Evolutionary conservation across 116 monocot species (phyloP).

Genomic region (Iris pallida): DNA sequence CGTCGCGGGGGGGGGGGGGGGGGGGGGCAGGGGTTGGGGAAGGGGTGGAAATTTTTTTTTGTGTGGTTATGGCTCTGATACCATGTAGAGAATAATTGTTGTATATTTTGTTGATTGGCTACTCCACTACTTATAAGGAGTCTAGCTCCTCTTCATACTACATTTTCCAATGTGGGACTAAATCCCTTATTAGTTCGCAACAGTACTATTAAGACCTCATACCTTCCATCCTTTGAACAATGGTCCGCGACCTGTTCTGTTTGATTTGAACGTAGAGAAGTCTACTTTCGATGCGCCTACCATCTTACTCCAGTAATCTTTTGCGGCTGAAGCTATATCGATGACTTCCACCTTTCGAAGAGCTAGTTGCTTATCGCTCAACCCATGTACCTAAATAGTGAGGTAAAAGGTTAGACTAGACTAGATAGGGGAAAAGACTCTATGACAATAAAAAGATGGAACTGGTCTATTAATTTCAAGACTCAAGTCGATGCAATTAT

Average conservation of each 20-base stretch:
- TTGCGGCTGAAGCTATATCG: constrained; percentile 36
- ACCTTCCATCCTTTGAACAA: constrained; percentile 54
- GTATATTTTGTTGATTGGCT: too few relatives aligned
- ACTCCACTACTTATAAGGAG: too few relatives aligned
- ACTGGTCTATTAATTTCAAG: neutral
- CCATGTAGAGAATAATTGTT: too few relatives aligned
- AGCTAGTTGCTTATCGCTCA: constrained; percentile 37
- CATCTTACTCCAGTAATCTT: constrained; percentile 55
- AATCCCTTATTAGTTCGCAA: too few relatives aligned
- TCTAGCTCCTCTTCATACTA: too few relatives aligned
- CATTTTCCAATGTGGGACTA: too few relatives aligned
- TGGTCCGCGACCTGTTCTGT: constrained; percentile 39
- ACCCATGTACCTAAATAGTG: constrained; percentile 35
- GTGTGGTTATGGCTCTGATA: too few relatives aligned
- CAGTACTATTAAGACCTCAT: neutral
- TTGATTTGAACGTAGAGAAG: constrained; percentile 36
- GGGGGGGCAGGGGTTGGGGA: too few relatives aligned
- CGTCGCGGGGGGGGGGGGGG: too few relatives aligned
- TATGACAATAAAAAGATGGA: neutral
- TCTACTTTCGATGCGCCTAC: constrained; percentile 26
- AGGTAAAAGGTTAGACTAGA: neutral
- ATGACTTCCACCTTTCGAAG: constrained; percentile 44
- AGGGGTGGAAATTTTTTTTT: too few relatives aligned
- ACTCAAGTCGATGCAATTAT: neutral
- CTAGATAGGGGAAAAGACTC: neutral